These are phyloP conservation scores for Huntiella abstrusa DNA, from an alignment of 2,329 filamentous ascomycete species.

Conservation along the genomic window DNA sequence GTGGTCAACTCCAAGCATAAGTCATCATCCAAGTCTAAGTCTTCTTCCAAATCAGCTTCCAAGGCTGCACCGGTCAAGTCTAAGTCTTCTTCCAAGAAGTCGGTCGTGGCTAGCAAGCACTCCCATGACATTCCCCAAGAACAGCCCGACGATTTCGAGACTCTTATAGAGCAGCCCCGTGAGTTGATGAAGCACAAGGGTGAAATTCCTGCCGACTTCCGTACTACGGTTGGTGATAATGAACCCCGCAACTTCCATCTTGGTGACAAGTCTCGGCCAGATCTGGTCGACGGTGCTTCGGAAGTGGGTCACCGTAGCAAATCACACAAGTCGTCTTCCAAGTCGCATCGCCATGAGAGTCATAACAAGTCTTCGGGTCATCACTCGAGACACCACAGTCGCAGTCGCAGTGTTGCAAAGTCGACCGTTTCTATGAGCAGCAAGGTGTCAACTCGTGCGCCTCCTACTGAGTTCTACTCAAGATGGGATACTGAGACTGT, in stretches of 20 bases:
- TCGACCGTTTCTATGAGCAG: conserved; percentile 7
- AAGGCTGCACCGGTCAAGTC: neutral
- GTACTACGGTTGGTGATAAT: conserved; percentile 1
- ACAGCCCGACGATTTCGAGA: conserved; percentile 5
- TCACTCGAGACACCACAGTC: neutral
- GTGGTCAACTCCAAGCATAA: conserved; percentile 1
- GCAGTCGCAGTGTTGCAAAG: conserved; percentile 1
- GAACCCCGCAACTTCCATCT: conserved; percentile 6
- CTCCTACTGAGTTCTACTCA: conserved; percentile 24
- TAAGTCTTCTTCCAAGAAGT: neutral
- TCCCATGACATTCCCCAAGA: neutral
- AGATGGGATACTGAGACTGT: conserved; percentile 31
- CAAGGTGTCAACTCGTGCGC: conserved; percentile 22
- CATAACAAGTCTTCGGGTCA: conserved; percentile 5
- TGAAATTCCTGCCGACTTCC: conserved; percentile 6
- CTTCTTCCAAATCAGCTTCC: neutral
- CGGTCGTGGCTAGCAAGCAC: neutral
- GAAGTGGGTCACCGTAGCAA: conserved; percentile 1
- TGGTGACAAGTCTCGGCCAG: neutral
- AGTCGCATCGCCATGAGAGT: neutral
- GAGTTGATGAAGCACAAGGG: neutral
- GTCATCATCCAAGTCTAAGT: neutral
- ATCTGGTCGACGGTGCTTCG: conserved; percentile 1
- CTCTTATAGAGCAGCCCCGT: conserved; percentile 3
- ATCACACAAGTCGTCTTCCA: neutral